A percentile compares a stretch with the other conserved stretches of the same genome.
Conservation (phyloP, 306 rosid species). For the Leucaena leucocephala region DNA sequence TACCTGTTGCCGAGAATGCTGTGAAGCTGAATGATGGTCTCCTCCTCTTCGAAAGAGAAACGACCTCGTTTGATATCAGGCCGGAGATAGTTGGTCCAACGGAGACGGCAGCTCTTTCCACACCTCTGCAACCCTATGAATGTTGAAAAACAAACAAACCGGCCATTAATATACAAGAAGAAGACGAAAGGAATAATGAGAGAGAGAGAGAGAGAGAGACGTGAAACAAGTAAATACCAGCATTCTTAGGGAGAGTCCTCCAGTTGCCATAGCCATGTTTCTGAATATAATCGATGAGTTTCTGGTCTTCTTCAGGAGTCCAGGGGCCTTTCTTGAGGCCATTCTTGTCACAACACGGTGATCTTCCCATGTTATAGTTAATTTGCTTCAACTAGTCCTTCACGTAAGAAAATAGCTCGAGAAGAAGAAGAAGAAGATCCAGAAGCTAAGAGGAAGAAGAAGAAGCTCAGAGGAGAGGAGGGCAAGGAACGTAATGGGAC, state of each 20-base stretch:
- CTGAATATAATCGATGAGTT: constrained; percentile 73
- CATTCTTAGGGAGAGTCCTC: constrained; percentile 97
- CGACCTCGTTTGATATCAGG: constrained; percentile 94
- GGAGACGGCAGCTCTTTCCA: constrained; percentile 94
- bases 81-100: constrained; percentile 96
- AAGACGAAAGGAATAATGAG: background rate
- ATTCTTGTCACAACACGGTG: constrained; percentile 90
- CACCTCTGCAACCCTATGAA: constrained; percentile 81
- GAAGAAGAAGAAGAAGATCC: background rate
- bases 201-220: background rate
- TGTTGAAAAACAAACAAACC: background rate
- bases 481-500: constrained; percentile 53
- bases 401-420: background rate
- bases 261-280: constrained; percentile 91
- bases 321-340: constrained; percentile 98
- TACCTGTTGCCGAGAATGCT: constrained; percentile 90
- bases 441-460: background rate
- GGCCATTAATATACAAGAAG: background rate
- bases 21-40: constrained; percentile 89
- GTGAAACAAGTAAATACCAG: constrained; percentile 49
- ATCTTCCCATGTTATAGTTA: constrained; percentile 66
- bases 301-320: constrained; percentile 90
- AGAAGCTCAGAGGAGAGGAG: background rate
- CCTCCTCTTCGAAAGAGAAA: constrained; percentile 91
- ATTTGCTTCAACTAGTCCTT: background rate